phyloP scores from a whole-genome alignment of 106 monocot genomes.

The Phalaenopsis aphrodite region DNA sequence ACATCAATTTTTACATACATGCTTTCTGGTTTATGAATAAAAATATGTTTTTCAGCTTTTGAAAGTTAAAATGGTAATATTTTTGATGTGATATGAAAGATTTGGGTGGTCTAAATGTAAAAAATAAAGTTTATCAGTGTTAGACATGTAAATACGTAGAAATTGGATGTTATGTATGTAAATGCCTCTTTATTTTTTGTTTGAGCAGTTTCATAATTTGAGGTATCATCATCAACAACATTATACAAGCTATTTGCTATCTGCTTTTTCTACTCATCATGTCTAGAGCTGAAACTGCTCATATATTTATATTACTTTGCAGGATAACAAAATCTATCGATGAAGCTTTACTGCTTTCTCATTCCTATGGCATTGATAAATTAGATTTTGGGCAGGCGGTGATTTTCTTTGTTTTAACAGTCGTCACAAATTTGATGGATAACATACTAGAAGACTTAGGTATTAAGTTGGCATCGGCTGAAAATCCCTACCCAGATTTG shows the following conservation, averaged over 20 bases:
- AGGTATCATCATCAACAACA: neutral
- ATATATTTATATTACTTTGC: constrained; percentile 13
- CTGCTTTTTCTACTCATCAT: too few relatives aligned
- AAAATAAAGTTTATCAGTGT: too few relatives aligned
- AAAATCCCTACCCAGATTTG: constrained; percentile 22
- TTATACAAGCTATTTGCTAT: too few relatives aligned
- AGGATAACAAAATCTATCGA: constrained; percentile 77
- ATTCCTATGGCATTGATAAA: constrained; percentile 38
- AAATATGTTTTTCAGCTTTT: too few relatives aligned
- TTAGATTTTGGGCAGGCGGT: constrained; percentile 51
- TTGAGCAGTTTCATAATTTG: neutral
- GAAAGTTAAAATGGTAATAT: too few relatives aligned
- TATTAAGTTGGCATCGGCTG: constrained; percentile 27
- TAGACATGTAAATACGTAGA: too few relatives aligned
- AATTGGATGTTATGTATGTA: neutral
- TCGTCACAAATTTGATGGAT: constrained; percentile 57
- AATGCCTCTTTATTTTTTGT: neutral
- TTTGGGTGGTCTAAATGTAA: too few relatives aligned
- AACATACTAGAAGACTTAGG: constrained; percentile 66
- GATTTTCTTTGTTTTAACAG: constrained; percentile 50
- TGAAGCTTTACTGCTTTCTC: constrained; percentile 60
- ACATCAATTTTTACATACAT: too few relatives aligned
- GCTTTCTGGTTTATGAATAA: too few relatives aligned
- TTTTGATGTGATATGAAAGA: too few relatives aligned
- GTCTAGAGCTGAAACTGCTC: neutral